Base-by-base conservation (phyloP, 2,329 filamentous ascomycete genomes). In the Fonsecaea multimorphosa region DNA sequence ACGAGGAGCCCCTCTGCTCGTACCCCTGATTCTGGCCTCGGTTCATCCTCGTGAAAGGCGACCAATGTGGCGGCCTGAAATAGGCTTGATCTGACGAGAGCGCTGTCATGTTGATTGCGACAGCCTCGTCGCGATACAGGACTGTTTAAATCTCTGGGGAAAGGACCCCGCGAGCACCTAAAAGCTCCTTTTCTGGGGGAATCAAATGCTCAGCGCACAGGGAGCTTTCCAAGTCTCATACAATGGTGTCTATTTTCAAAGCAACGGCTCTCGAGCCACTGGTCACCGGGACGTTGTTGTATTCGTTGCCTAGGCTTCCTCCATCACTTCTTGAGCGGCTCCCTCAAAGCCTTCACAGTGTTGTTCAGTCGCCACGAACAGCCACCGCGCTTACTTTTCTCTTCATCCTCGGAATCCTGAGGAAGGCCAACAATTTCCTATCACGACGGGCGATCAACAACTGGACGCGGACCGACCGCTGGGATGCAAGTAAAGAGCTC, bases 391-490 rank as follows among this genome's bases (percentile, higher is more conserved):
- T 59, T 38, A 27, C 29, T 24, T 38, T 29, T 1, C 36, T 31
- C n/a, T n/a, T 61, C 14, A 38, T 24, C 9, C n/a, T 60, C 12
- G 40, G 58, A 7, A 11, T 60, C n/a, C 34, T 60, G 24, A 31
- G 32, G n/a, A 27, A 24, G n/a, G 7, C 51, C 9, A 60, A 34
- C 22, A 38, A 14, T 52, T 29, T 27, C 27, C 58, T 60, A 12
- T 52, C 58, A 34, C 24, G 58, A 31, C 51, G 31, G 19, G 29
- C 46, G 34, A 5, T 61, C 51, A 56, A 62, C 34, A 62, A 62
- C 52, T 62, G 22, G 29, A 62, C 59, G 4, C 29, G 12, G 19
- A 24, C 19, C 22, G 16, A 34, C 12, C 34, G 16, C 16, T 62
- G 31, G 31, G 59, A 56, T 19, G 32, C 34, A 19, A 24, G 6